Base-by-base conservation (phyloP, 2,329 filamentous ascomycete species). In the Tolypocladium ovalisporum region DNA sequence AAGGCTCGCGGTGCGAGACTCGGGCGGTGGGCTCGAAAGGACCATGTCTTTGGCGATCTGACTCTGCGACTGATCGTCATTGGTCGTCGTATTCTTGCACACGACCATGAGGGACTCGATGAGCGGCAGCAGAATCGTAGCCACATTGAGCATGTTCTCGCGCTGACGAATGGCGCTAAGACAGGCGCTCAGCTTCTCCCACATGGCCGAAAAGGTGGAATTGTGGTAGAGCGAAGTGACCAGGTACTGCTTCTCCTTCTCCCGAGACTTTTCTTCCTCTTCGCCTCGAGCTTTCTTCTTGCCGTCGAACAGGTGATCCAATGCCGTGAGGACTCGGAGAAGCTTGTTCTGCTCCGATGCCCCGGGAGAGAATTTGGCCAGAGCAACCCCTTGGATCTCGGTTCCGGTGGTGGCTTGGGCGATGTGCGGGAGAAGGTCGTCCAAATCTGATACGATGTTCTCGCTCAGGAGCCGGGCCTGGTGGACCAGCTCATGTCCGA, bases 61-160 rank as follows among this genome's bases (percentile, higher is more conserved):
- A 66, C 67, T 70, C 62, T 80, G 70, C 52, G 74, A 66, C 12
- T 68, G 88, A 32, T 84, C 75, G 60, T 94, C 89, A 67, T 86
- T 87, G 56, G 91, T 78, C 1, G 90, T 88, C 10, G 91, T 96
- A 71, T 97, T 97, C 78, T 97, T 99, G 81, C 95, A 99, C 34
- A 99, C 92, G 56, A 99, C 94, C 94, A 99, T 99, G 60, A 99
- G 79, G 7, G 92, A 90, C 72, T 99, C 94, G 60, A 99, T 97
- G 35, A 99, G 78, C 35, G 94, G 94, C 39, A 97, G 78, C 32
- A 99, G 80, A 62, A 97, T 97, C 0, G 93, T 97, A 35, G 94
- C 95, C 57, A 99, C 92, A 66, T 96, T 97, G 67, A 97, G 84
- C 86, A 97, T 94, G 69, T 90, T 95, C 69, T 96, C 92, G 58